A percentile compares a stretch with the other conserved stretches of the same genome.
These are phyloP conservation scores for Epichloe hybrida DNA, from an alignment of 2,329 filamentous ascomycete genomes.

Conservation along the genomic window DNA sequence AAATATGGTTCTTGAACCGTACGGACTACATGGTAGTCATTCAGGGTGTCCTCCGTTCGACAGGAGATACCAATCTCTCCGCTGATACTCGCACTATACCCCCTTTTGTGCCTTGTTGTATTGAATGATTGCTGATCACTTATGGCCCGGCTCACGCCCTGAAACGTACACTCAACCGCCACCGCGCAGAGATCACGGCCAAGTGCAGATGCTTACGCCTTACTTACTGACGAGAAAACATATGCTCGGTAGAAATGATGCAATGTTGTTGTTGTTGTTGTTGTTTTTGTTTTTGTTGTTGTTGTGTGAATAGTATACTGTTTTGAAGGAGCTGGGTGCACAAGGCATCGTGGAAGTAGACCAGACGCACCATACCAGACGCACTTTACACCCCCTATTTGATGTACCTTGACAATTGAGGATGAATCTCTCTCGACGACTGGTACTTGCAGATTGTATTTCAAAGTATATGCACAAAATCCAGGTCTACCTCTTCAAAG, in stretches of 20 bases:
- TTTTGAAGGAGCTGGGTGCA: not conserved
- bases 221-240: not conserved
- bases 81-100: too few species aligned
- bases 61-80: not conserved
- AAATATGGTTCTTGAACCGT: not conserved
- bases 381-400: too few species aligned
- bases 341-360: not conserved
- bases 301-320: not conserved
- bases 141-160: not conserved
- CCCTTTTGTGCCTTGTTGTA: not conserved
- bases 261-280: too few species aligned
- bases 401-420: too few species aligned
- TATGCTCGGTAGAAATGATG: too few species aligned
- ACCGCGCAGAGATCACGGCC: not conserved
- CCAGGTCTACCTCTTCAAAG: too few species aligned
- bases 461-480: too few species aligned
- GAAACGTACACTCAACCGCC: not conserved
- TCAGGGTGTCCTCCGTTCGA: not conserved
- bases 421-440: too few species aligned
- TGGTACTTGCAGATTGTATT: too few species aligned
- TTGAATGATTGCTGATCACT: not conserved
- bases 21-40: not conserved
- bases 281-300: too few species aligned
- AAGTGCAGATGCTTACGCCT: not conserved
- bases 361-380: not conserved